Evolutionary conservation across 1,284 basidiomycete species (phyloP).

Genomic region (Blastosporella zonata): DNA sequence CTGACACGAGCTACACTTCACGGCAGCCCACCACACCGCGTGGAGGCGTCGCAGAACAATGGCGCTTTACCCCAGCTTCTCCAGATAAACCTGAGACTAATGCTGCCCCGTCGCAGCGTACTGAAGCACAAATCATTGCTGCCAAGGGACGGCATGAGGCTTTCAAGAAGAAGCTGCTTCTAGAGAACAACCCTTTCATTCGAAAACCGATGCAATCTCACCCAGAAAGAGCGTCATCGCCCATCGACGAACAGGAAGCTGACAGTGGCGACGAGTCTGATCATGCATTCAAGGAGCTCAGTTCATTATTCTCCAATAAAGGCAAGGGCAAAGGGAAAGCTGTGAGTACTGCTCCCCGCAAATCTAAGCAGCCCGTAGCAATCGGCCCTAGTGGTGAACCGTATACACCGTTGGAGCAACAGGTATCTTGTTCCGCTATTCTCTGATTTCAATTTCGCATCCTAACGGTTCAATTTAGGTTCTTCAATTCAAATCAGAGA

Average conservation of each 20-base stretch:
- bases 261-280: slow-evolving; percentile 41
- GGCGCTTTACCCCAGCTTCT: slow-evolving; percentile 26
- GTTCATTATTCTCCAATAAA: slow-evolving; percentile 44
- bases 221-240: slow-evolving; percentile 2
- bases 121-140: slow-evolving; percentile 23
- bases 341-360: slow-evolving; percentile 20
- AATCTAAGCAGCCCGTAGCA: slow-evolving; percentile 42
- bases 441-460: not conserved
- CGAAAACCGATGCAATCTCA: slow-evolving; percentile 15
- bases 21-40: slow-evolving; percentile 6
- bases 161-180: slow-evolving; percentile 55
- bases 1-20: slow-evolving; percentile 6
- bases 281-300: slow-evolving; percentile 46
- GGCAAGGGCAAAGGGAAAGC: slow-evolving; percentile 34
- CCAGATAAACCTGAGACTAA: slow-evolving; percentile 23
- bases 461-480: slow-evolving; percentile 38
- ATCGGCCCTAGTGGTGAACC: slow-evolving; percentile 75
- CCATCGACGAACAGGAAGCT: slow-evolving; percentile 22
- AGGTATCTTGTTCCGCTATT: slow-evolving; percentile 43
- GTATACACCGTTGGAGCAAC: slow-evolving; percentile 83
- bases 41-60: slow-evolving; percentile 18
- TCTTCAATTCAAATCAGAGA: slow-evolving; percentile 65
- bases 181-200: slow-evolving; percentile 37
- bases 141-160: slow-evolving; percentile 41
- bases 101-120: slow-evolving; percentile 21